Base-by-base conservation (phyloP, 176 grass and related monocot species). In the Oryza glaberrima region DNA sequence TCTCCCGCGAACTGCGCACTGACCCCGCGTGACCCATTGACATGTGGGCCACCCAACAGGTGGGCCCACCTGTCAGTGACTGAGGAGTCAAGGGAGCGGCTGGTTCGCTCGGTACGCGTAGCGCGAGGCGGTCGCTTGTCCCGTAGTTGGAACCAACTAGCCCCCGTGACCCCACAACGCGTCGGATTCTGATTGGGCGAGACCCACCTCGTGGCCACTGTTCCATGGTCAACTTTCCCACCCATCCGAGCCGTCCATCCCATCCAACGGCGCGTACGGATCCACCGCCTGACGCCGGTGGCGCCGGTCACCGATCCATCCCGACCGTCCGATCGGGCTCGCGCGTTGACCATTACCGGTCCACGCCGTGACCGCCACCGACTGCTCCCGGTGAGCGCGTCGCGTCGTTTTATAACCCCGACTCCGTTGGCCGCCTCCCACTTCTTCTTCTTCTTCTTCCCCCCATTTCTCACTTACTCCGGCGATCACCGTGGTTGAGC, bases 161-260 rank as follows among this genome's bases (percentile, higher is more conserved):
- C 56, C 86, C 17, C 17, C 58, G 81, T 88, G 86, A 32, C 32
- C 86, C 25, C 25, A 45, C 76, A 19, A 48, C 68, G 56, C 43
- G 81, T 74, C 40, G 3, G 15, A 6, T 8, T 65, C n/a, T 68
- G 10, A 36, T 20, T 61, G 19, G 52, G 16, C 35, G 0, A 14
- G 4, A 30, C 19, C n/a, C 0, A n/a, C 49, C 3, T 43, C 19
- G 68, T 66, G 41, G 38, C 5, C 5, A 4, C 48, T 77, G 34
- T 35, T 75, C 6, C 26, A 70, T 60, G 65, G 87, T 89, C 77
- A 89, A 89, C 87, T 89, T 60, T 9, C 2, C 0, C 4, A 7
- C 15, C 20, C 63, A 89, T 85, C 63, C 9, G 15, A 46, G 11
- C 82, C 77, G 77, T 89, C 70, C 69, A 10, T 61, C 16, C 0